phyloP scores from a whole-genome alignment of 2,329 filamentous ascomycete species.

The Calonectria pseudoreteaudii region DNA sequence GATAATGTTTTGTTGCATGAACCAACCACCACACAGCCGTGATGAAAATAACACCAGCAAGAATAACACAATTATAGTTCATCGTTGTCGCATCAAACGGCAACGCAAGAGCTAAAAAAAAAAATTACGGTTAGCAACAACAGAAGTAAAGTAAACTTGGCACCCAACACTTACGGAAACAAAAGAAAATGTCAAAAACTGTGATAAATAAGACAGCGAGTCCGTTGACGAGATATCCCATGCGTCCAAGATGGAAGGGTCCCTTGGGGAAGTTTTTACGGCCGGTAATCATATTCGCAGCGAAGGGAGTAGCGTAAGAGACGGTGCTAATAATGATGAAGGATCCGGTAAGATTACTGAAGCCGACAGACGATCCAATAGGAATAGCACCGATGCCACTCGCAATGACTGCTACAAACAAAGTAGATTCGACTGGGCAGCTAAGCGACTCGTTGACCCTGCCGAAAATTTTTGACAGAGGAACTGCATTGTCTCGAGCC shows the following conservation, averaged over 20 bases:
- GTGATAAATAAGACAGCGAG: slow-evolving; percentile 33
- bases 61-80: slow-evolving; percentile 43
- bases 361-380: slow-evolving; percentile 38
- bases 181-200: slow-evolving; percentile 41
- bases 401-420: slow-evolving; percentile 39
- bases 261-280: slow-evolving; percentile 32
- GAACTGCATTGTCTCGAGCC: slow-evolving; percentile 41
- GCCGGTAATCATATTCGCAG: slow-evolving; percentile 30
- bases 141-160: background rate
- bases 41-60: slow-evolving; percentile 30
- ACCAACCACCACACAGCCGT: slow-evolving; percentile 36
- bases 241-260: slow-evolving; percentile 28
- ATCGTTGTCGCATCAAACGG: slow-evolving; percentile 39
- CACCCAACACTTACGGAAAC: slow-evolving; percentile 37
- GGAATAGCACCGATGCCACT: slow-evolving; percentile 41
- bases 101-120: slow-evolving; percentile 34
- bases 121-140: slow-evolving; percentile 3
- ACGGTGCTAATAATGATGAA: slow-evolving; percentile 44
- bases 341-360: slow-evolving; percentile 41
- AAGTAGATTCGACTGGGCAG: slow-evolving; percentile 37
- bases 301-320: slow-evolving; percentile 40
- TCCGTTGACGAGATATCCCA: slow-evolving; percentile 29
- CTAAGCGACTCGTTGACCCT: slow-evolving; percentile 32
- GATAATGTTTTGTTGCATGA: slow-evolving; percentile 36
- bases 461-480: slow-evolving; percentile 32